Evolutionary conservation across 2,329 filamentous ascomycete genomes (phyloP).

Genomic region (Diaporthe humulicola): DNA sequence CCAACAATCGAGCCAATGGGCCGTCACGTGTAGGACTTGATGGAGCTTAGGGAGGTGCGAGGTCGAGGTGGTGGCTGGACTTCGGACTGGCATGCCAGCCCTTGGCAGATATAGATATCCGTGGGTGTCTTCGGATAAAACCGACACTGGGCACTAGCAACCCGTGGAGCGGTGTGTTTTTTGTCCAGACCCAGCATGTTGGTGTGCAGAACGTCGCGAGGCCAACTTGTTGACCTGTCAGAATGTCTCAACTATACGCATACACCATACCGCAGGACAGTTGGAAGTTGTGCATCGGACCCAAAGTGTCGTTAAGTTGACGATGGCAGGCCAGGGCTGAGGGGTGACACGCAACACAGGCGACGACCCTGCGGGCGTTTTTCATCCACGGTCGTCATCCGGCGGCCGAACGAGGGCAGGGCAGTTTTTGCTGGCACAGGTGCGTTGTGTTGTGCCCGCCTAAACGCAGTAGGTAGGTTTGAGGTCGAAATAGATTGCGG

Average conservation of each 20-base stretch:
- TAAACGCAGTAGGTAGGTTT: background rate
- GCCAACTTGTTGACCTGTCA: constrained; percentile 2
- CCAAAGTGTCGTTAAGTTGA: background rate
- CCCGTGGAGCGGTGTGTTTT: background rate
- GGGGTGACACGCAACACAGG: too few relatives aligned
- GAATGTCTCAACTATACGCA: background rate
- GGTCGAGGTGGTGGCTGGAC: constrained; percentile 6
- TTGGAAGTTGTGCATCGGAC: background rate
- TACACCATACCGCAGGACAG: background rate
- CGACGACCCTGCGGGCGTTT: background rate
- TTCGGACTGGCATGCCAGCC: background rate
- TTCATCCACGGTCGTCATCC: background rate
- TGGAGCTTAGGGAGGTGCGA: background rate
- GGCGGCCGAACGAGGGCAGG: constrained; percentile 7
- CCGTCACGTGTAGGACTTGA: background rate
- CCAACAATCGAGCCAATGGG: background rate
- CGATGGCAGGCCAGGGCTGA: background rate
- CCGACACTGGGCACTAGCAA: background rate
- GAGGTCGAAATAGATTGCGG: constrained; percentile 30
- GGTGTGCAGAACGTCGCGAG: background rate
- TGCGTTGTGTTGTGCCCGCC: background rate
- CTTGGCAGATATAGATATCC: constrained; percentile 1
- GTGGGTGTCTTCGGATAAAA: constrained; percentile 11
- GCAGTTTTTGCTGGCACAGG: background rate
- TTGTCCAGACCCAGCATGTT: background rate